Base-by-base conservation (phyloP, 1,284 basidiomycete species). In the Trichosporon asahii region DNA sequence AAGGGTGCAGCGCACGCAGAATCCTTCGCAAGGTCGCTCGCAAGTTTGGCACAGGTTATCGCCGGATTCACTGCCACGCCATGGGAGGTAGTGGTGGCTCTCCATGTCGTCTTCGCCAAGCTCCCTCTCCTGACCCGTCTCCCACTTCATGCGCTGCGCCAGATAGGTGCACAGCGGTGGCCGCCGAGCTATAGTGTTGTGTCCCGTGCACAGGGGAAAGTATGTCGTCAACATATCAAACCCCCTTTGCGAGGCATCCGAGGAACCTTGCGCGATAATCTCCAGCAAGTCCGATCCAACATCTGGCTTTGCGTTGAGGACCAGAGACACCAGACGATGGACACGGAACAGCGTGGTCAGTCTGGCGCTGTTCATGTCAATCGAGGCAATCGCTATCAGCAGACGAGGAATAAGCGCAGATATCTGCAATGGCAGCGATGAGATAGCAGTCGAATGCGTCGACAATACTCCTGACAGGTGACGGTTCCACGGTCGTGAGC, bases 131-230 rank as follows among this genome's bases (percentile, higher is more conserved):
- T 77, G 76, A 0, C 80, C 80, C 0, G 77, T 78, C 46, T 79
- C 77, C 79, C 79, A 80, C 53, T 75, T 78, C 1, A 66, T 46
- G 14, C 72, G 68, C 18, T 77, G 77, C 3, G 74, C 73, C 9
- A 65, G 33, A 44, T 82, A 81, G 1, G 76, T 78, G 3, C 74
- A 61, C 14, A 75, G 64, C 0, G 79, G 75, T 9, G 76, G 73
- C 4, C 80, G 72, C 6, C 79, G 76, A 2, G 81, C 75, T 33
- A 80, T 74, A 3, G 70, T 80, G 60, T 88, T 83, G 80, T 93
- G 92, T 0, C 92, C 91, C 31, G 89, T 78, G 1, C 88, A 85
- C 64, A 85, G 85, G 0, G 90, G 89, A 88, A 89, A 93, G 72
- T 90, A 87, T 1, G 86, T 87, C 5, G 85, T 79, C 14, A 94